phyloP scores from a whole-genome alignment of 2,329 filamentous ascomycete genomes.

The Podosphaera fusca region DNA sequence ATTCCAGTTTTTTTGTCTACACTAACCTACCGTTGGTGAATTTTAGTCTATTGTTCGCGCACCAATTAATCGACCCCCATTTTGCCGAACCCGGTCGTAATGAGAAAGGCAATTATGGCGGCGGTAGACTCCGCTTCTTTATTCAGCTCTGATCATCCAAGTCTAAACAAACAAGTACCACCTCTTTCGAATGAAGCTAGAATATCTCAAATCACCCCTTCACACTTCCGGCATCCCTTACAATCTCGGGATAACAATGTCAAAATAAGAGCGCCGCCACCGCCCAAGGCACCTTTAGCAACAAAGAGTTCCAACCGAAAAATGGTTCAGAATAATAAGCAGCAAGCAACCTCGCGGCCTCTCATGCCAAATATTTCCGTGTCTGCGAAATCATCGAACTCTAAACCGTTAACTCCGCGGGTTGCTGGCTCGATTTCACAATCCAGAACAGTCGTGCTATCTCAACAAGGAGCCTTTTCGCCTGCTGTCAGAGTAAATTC shows the following conservation, averaged over 20 bases:
- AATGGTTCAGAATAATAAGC: conserved; percentile 27
- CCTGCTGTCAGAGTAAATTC: background rate
- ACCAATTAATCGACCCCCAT: background rate
- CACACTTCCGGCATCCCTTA: conserved; percentile 10
- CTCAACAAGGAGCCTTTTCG: conserved; percentile 27
- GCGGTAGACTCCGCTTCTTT: background rate
- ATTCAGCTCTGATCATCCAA: background rate
- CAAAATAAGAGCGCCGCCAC: conserved; percentile 22
- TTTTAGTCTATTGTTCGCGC: background rate
- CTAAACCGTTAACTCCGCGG: conserved; percentile 34
- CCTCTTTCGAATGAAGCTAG: background rate
- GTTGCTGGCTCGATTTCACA: conserved; percentile 20
- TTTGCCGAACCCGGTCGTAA: background rate
- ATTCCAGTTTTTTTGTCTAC: background rate
- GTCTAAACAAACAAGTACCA: conserved; percentile 1
- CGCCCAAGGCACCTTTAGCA: conserved; percentile 11
- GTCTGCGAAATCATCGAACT: conserved; percentile 28
- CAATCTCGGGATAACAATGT: conserved; percentile 18
- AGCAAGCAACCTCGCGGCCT: conserved; percentile 24
- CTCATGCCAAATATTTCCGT: conserved; percentile 47
- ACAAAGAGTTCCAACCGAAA: conserved; percentile 13
- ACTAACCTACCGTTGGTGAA: background rate
- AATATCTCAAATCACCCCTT: conserved; percentile 5
- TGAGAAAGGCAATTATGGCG: background rate
- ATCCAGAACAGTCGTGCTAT: conserved; percentile 13